phyloP scores from a whole-genome alignment of 768 basidiomycete genomes.

The Inosperma sp. region DNA sequence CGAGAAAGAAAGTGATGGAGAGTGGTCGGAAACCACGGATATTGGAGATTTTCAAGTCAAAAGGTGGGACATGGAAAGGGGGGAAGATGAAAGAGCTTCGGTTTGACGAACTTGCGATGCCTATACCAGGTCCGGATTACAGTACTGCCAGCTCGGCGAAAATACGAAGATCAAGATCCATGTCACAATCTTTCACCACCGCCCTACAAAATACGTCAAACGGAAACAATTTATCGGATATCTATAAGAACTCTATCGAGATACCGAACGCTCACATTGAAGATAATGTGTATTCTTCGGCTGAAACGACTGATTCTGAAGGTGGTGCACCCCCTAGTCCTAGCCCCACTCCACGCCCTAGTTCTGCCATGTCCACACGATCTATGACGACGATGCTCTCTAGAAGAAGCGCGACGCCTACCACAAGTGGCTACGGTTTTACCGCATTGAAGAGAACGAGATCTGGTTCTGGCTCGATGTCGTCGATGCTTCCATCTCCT shows the following conservation, averaged over 20 bases:
- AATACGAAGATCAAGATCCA: constrained; percentile 13
- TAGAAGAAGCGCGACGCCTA: constrained; percentile 57
- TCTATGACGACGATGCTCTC: constrained; percentile 54
- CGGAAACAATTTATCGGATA: background rate
- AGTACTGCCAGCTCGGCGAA: constrained; percentile 23
- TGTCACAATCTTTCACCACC: background rate
- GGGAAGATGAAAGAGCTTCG: constrained; percentile 47
- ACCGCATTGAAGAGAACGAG: too few relatives aligned
- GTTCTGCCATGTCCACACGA: constrained; percentile 68
- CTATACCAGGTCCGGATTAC: constrained; percentile 37
- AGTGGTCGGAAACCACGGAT: constrained; percentile 74
- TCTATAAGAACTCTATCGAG: background rate
- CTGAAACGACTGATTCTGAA: constrained; percentile 44
- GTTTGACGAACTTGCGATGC: constrained; percentile 35
- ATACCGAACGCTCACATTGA: background rate
- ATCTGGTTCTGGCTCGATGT: too few relatives aligned
- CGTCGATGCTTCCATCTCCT: too few relatives aligned
- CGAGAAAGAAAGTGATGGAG: constrained; percentile 78
- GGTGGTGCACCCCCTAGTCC: constrained; percentile 59
- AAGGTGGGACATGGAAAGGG: background rate
- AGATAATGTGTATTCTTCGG: constrained; percentile 12
- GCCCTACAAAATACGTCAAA: background rate
- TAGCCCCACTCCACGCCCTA: constrained; percentile 73
- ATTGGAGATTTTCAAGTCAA: constrained; percentile 32
- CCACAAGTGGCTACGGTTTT: too few relatives aligned